Base-by-base conservation (phyloP, 2,329 filamentous ascomycete genomes). In the Apiospora saccharicola region DNA sequence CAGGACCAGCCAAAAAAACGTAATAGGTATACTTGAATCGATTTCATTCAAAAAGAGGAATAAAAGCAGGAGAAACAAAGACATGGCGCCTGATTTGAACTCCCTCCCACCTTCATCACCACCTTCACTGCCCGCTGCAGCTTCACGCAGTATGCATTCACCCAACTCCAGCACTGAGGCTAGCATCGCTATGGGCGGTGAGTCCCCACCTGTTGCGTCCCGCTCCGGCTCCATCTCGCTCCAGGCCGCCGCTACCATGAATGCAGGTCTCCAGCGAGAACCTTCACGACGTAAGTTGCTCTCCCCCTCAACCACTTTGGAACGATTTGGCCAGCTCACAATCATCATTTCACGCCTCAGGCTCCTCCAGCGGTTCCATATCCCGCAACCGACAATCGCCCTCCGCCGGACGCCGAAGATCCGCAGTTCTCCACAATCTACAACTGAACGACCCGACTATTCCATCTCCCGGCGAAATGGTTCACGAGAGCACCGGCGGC, bases 161-260 rank as follows among this genome's bases (percentile, higher is more conserved):
- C 49, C 37, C 46, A 78, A 75, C 67, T 73, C 70, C 53, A 77
- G 79, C 69, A 77, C 73, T 72, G 80, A 81, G 64, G 71, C 78
- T 47, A 71, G 72, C 57, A 51, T 75, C 68, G 77, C 76, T 71
- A 70, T 79, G 44, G 80, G 80, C 51, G 80, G 80, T 51, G 85
- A 88, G 73, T 89, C 89, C 34, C 88, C 90, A 37, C 89, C 89
- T 46, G 8, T 24, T 44, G 90, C 91, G 64, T 89, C 90, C 49
- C 87, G 92, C 76, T 90, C 90, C 69, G 89, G 92, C 46, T 90
- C 92, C 53, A 87, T 89, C 74, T 94, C 93, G 19, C 87, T 96
- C 13, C 93, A 93, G 79, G 93, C 93, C 70, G 90, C 93, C 16
- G 93, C 93, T 10, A 91, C 92, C 61, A 89, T 95, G 82, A 96